Percentiles rank a stretch among this genome's conserved stretches.
These are phyloP conservation scores for Tubosaeta sp. DNA, from an alignment of 768 basidiomycete genomes.

Conservation along the genomic window DNA sequence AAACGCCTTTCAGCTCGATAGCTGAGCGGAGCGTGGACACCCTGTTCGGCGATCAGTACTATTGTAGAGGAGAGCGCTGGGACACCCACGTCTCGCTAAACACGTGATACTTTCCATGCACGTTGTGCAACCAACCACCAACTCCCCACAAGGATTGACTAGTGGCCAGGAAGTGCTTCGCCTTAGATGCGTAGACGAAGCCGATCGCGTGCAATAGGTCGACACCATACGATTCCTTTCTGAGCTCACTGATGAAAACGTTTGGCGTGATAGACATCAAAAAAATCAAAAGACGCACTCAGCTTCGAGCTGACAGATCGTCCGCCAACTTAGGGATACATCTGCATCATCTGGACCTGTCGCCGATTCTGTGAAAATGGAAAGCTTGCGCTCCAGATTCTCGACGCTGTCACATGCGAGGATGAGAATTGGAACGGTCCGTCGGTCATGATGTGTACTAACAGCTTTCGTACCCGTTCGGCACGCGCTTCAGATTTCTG, in stretches of 20 bases:
- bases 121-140: conserved; percentile 90
- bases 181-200: conserved; percentile 78
- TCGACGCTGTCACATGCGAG: conserved; percentile 40
- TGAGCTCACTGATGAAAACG: conserved; percentile 55
- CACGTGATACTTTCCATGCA: conserved; percentile 88
- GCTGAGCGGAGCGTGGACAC: conserved; percentile 84
- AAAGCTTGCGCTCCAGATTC: conserved; percentile 75
- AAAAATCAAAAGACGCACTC: conserved; percentile 48
- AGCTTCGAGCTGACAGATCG: conserved; percentile 76
- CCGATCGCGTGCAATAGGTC: conserved; percentile 85
- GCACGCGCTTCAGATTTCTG: conserved; percentile 80
- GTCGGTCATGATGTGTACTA: neutral
- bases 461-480: conserved; percentile 69
- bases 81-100: conserved; percentile 85
- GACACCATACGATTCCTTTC: conserved; percentile 81
- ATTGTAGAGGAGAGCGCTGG: neutral
- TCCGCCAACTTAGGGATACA: conserved; percentile 67
- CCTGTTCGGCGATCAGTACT: conserved; percentile 33
- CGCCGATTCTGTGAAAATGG: conserved; percentile 85
- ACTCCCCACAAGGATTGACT: conserved; percentile 69
- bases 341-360: conserved; percentile 63
- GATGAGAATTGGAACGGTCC: neutral
- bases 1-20: conserved; percentile 84
- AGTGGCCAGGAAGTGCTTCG: conserved; percentile 78
- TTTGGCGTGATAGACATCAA: conserved; percentile 2